These are phyloP conservation scores for Pulicaria dysenterica DNA, from an alignment of 129 eudicot species.

Conservation along the genomic window DNA sequence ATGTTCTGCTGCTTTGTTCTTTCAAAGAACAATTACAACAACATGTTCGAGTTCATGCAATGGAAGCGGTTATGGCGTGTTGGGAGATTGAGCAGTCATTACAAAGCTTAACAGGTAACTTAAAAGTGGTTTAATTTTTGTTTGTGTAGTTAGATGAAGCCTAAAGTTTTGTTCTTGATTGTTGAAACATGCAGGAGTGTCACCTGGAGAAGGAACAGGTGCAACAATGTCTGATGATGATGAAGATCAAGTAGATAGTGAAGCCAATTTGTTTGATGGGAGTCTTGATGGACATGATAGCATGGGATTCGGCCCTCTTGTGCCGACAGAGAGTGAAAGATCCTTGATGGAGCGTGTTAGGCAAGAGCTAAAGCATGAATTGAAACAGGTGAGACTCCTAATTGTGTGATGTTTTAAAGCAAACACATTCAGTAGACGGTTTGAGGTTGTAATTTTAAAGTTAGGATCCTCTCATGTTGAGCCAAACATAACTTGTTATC, in stretches of 20 bases:
- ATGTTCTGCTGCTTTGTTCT: constrained; percentile 79
- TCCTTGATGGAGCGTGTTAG: constrained; percentile 90
- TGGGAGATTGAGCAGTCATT: constrained; percentile 92
- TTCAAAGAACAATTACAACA: constrained; percentile 90
- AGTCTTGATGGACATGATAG: constrained; percentile 70
- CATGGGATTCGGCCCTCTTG: constrained; percentile 87
- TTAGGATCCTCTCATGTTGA: too few relatives aligned
- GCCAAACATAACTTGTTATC: too few relatives aligned
- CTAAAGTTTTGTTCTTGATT: neutral
- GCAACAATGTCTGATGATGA: constrained; percentile 97
- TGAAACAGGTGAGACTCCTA: constrained; percentile 57
- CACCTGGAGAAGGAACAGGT: constrained; percentile 94
- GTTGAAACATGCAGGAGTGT: constrained; percentile 59
- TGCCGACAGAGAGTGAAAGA: constrained; percentile 84
- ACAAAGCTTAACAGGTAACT: constrained; percentile 78
- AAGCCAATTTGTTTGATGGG: constrained; percentile 76
- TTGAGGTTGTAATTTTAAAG: too few relatives aligned
- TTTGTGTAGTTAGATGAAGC: neutral
- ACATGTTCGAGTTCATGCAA: constrained; percentile 92
- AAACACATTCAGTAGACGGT: too few relatives aligned
- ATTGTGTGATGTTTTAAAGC: too few relatives aligned
- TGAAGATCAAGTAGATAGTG: constrained; percentile 76
- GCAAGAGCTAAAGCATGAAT: constrained; percentile 79
- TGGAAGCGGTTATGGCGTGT: constrained; percentile 98
- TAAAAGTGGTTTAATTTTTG: neutral